Evolutionary conservation across 1,139 yeast genomes (phyloP).

Genomic region (Kodamaea sp.): DNA sequence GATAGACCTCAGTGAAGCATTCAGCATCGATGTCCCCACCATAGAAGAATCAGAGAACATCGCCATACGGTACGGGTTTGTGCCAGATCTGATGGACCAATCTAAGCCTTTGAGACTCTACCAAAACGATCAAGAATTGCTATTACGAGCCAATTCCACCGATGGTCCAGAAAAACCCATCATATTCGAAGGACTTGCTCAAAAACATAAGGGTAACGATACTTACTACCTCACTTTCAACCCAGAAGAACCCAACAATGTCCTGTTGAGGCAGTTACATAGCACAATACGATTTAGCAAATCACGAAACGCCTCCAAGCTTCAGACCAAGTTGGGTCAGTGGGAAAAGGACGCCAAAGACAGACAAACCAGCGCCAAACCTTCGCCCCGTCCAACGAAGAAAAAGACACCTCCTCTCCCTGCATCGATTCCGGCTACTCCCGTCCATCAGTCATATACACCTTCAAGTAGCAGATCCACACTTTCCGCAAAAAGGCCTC

Average conservation of each 20-base stretch:
- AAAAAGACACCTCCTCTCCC: neutral
- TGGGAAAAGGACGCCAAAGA: conserved; percentile 15
- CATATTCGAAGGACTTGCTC: conserved; percentile 44
- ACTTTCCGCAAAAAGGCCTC: conserved; percentile 19
- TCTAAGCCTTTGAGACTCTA: conserved; percentile 35
- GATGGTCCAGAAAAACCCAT: conserved; percentile 26
- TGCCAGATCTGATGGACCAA: conserved; percentile 48
- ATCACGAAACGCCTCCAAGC: conserved; percentile 32
- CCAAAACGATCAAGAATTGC: conserved; percentile 35
- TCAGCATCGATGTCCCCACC: conserved; percentile 15
- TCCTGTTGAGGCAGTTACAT: conserved; percentile 27
- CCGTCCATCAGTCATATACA: neutral
- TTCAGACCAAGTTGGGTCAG: conserved; percentile 14
- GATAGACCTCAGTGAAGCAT: conserved; percentile 36
- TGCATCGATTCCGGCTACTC: conserved; percentile 2
- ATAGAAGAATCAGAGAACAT: conserved; percentile 23
- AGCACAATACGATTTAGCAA: conserved; percentile 40
- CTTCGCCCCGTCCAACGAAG: neutral
- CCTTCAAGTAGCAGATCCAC: conserved; percentile 3
- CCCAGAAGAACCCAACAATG: conserved; percentile 17
- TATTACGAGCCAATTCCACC: conserved; percentile 31
- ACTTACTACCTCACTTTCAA: conserved; percentile 33
- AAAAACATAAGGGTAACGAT: conserved; percentile 29
- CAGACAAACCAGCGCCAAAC: neutral
- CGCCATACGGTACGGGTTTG: conserved; percentile 45